Evolutionary conservation across 78 protist species (phyloP).

Genomic region (Polysphondylium violaceum): DNA sequence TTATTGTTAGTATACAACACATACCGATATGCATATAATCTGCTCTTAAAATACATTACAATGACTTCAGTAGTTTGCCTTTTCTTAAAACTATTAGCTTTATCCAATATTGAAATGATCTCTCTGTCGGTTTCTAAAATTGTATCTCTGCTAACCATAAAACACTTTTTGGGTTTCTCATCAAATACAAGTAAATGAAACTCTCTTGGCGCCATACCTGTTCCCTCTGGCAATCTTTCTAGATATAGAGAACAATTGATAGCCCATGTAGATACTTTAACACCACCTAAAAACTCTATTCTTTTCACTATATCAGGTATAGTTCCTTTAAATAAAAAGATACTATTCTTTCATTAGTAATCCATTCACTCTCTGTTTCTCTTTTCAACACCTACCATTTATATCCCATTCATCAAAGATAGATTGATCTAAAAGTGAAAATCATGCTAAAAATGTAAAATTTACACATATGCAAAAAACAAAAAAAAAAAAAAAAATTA

Average conservation of each 20-base stretch:
- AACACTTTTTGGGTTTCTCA: conserved; percentile 61
- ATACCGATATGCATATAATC: background rate
- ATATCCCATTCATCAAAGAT: too few species aligned
- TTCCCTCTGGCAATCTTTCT: conserved; percentile 67
- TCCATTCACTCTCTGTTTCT: too few species aligned
- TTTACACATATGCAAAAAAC: too few species aligned
- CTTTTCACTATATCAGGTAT: conserved; percentile 48
- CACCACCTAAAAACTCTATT: conserved; percentile 73
- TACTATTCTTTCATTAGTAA: conserved; percentile 41
- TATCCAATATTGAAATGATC: conserved; percentile 51
- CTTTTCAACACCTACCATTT: too few species aligned
- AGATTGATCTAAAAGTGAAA: too few species aligned
- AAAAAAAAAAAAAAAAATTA: too few species aligned
- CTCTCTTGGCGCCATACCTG: conserved; percentile 23
- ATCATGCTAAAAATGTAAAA: too few species aligned
- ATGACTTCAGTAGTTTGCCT: conserved; percentile 34
- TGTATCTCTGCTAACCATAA: conserved; percentile 18
- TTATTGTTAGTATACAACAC: background rate
- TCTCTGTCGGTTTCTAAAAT: conserved; percentile 53
- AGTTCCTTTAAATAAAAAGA: conserved; percentile 37
- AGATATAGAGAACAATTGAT: conserved; percentile 51
- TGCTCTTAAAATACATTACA: background rate
- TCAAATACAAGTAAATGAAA: conserved; percentile 35
- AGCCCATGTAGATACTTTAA: conserved; percentile 31
- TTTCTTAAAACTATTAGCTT: conserved; percentile 55